phyloP scores from a whole-genome alignment of 2,329 filamentous ascomycete species.

The Sordariomycetes sp. region DNA sequence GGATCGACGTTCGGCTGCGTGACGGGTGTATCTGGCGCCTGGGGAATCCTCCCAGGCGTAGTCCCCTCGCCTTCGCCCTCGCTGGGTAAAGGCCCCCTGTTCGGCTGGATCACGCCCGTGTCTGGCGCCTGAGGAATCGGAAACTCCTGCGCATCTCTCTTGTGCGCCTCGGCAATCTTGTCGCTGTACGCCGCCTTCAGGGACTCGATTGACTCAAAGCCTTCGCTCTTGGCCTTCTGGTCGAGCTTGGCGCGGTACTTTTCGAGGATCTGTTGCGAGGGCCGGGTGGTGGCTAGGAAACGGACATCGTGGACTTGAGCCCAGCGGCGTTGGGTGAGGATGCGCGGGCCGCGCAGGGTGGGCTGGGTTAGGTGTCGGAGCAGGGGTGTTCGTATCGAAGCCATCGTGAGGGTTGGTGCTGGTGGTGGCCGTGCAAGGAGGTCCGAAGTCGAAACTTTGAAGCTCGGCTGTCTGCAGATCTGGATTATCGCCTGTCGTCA shows the following conservation, averaged over 20 bases:
- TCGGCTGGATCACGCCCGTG: constrained; percentile 11
- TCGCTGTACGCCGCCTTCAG: constrained; percentile 78
- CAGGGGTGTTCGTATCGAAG: not conserved
- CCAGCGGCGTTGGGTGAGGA: constrained; percentile 64
- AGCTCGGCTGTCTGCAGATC: too few species aligned
- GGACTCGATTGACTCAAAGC: constrained; percentile 60
- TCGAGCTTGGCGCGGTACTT: constrained; percentile 84
- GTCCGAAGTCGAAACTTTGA: too few species aligned
- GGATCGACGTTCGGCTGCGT: constrained; percentile 5
- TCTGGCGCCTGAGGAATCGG: constrained; percentile 5
- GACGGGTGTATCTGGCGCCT: constrained; percentile 6
- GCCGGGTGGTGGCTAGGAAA: constrained; percentile 72
- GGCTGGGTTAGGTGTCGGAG: not conserved
- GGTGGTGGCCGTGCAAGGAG: too few species aligned
- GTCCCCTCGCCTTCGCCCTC: not conserved
- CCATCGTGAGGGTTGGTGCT: too few species aligned
- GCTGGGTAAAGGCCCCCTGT: constrained; percentile 1
- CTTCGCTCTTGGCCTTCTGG: constrained; percentile 67
- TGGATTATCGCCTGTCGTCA: too few species aligned
- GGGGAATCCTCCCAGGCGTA: constrained; percentile 3
- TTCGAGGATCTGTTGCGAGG: constrained; percentile 60
- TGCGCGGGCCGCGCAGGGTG: constrained; percentile 13
- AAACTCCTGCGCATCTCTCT: constrained; percentile 50
- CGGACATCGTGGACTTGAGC: constrained; percentile 88
- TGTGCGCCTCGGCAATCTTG: constrained; percentile 66